These are phyloP conservation scores for Saturnispora sanitii DNA, from an alignment of 805 yeast genomes.

Conservation along the genomic window DNA sequence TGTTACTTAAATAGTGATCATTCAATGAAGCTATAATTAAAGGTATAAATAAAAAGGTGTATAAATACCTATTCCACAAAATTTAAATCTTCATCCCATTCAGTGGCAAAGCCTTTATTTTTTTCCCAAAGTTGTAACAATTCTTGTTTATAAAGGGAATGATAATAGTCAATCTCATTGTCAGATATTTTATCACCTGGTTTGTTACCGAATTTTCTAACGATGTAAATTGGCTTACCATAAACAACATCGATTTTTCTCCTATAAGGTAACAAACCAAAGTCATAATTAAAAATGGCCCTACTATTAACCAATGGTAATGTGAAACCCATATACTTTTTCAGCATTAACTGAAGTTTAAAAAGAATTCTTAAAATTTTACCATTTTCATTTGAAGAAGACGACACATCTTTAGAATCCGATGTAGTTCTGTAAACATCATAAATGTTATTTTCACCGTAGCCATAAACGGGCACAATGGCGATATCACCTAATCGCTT, in stretches of 20 bases:
- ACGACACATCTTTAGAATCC: conserved; percentile 1
- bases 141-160: conserved; percentile 56
- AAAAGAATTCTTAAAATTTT: conserved; percentile 28
- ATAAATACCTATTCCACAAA: conserved; percentile 31
- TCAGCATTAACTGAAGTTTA: conserved; percentile 64
- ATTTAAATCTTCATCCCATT: conserved; percentile 38
- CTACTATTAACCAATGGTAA: conserved; percentile 87
- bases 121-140: conserved; percentile 54
- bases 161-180: conserved; percentile 58
- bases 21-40: not conserved
- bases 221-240: conserved; percentile 48
- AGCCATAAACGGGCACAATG: conserved; percentile 80
- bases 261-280: conserved; percentile 82
- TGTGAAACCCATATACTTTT: conserved; percentile 67
- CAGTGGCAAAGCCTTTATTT: conserved; percentile 45
- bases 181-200: conserved; percentile 25
- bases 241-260: conserved; percentile 68
- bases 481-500: conserved; percentile 47
- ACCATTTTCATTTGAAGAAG: conserved; percentile 14
- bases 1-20: not conserved
- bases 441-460: conserved; percentile 72
- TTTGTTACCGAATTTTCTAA: conserved; percentile 17
- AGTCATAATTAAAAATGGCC: conserved; percentile 86
- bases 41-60: not conserved
- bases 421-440: conserved; percentile 29